phyloP scores from a whole-genome alignment of 164 flowering plant genomes.

The Euptelea pleiosperma region DNA sequence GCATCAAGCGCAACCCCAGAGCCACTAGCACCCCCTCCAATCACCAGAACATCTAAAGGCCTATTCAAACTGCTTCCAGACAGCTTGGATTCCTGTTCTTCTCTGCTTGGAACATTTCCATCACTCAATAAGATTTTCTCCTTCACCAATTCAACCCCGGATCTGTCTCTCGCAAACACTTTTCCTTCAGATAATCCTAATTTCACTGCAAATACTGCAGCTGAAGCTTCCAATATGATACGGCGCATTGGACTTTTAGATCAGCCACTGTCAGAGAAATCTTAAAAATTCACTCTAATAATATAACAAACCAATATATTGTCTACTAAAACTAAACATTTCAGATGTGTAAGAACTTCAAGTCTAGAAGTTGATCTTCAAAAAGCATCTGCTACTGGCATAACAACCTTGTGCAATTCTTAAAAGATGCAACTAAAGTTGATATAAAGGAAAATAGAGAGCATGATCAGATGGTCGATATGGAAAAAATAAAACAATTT shows the following conservation, averaged over 20 bases:
- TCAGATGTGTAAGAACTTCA: too few species aligned
- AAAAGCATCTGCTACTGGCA: too few species aligned
- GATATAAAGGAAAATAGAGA: background rate
- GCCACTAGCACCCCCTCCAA: constrained; percentile 32
- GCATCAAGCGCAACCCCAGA: constrained; percentile 29
- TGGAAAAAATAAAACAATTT: background rate
- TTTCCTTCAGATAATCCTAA: constrained; percentile 8
- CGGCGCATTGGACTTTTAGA: constrained; percentile 3
- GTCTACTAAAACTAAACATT: too few species aligned
- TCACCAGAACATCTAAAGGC: constrained; percentile 22
- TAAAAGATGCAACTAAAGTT: too few species aligned
- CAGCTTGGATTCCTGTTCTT: constrained; percentile 14
- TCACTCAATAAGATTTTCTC: constrained; percentile 13
- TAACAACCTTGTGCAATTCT: too few species aligned
- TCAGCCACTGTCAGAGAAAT: constrained; percentile 3
- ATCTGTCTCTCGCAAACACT: constrained; percentile 12
- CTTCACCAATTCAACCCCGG: constrained; percentile 11
- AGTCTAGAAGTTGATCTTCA: too few species aligned
- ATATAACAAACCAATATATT: too few species aligned
- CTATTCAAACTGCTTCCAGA: constrained; percentile 9
- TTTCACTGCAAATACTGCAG: constrained; percentile 19
- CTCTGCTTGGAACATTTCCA: constrained; percentile 20
- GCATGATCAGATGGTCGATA: background rate
- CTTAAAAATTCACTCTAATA: background rate
- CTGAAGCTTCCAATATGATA: constrained; percentile 13